These are phyloP conservation scores for Podaxis sp. DNA, from an alignment of 768 basidiomycete species.

Conservation along the genomic window DNA sequence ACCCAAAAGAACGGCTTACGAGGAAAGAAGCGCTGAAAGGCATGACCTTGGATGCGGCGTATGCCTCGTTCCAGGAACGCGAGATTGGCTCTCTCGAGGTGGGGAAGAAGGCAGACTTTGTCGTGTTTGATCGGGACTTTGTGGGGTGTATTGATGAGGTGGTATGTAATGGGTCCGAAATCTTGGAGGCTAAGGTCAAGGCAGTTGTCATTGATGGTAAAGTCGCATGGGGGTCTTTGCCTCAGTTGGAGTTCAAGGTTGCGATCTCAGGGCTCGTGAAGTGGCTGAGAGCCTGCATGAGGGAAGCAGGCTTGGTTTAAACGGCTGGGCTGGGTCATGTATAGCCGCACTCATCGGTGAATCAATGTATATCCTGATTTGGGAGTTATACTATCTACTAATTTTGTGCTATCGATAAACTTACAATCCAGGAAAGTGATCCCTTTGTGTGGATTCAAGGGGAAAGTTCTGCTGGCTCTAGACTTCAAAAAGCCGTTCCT, in stretches of 20 bases:
- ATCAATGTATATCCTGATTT: background rate
- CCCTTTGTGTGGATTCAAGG: too few species aligned
- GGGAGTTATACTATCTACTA: background rate
- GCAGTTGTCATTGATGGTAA: conserved; percentile 69
- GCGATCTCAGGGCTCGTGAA: background rate
- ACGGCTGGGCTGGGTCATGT: background rate
- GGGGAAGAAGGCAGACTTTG: conserved; percentile 88
- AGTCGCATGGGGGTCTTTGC: conserved; percentile 54
- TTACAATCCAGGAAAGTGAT: too few species aligned
- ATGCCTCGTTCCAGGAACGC: conserved; percentile 78
- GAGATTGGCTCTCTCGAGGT: conserved; percentile 67
- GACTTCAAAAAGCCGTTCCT: too few species aligned
- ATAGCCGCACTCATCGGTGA: background rate
- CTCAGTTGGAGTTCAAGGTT: background rate
- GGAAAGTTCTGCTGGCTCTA: too few species aligned
- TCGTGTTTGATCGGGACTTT: conserved; percentile 79
- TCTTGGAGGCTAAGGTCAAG: conserved; percentile 62
- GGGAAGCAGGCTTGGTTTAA: background rate
- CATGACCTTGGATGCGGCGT: conserved; percentile 89
- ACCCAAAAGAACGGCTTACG: conserved; percentile 69
- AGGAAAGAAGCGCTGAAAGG: conserved; percentile 83
- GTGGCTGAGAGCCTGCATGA: background rate
- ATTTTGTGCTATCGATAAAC: background rate
- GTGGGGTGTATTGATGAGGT: conserved; percentile 10
- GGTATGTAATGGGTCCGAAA: conserved; percentile 37